Evolutionary conservation across 1,284 basidiomycete species (phyloP), one percentile per base, ranked within the genome.

Genomic region (Rugosomyces carneus): DNA sequence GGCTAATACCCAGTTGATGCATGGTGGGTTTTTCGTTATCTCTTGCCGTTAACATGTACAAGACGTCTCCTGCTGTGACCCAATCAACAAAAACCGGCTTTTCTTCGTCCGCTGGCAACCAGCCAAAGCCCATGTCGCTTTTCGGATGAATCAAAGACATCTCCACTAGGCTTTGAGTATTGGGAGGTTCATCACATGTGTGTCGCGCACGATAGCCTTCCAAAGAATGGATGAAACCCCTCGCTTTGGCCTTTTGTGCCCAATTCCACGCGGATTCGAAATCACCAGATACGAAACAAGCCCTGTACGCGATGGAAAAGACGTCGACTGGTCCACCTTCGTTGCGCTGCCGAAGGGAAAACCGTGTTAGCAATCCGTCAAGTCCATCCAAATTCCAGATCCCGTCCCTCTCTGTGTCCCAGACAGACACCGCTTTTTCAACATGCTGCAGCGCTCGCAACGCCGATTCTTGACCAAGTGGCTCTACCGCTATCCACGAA

Each of bases 271-370:
- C 38, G 5, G 24, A 18, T 27, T 21, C 15, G 9, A 27, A 27
- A 40, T 40, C 38, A 8, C 16, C 10, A n/a, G 18, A 27, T n/a
- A 24, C 38, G 38, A 40, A 40, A 24, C 38, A 40, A 10, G 38
- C 38, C 15, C 24, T 9, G 9, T 40, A 40, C 6, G 38, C 38
- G 23, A 40, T 40, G 4, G 24, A 23, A 27, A 40, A 40, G 4
- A 40, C 38, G 27, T 40, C 38, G 15, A 40, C 18, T 18, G 38
- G 38, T 21, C 38, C 38, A 27, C 38, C 38, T 40, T 40, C 38
- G 16, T 40, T 40, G 13, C 38, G 38, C 29, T 15, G 19, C 13
- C 38, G 23, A 18, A 40, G 38, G 9, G 38, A 40, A 29, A 40
- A 40, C 16, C 38, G 38, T 18, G 38, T n/a, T 16, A 40, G 38